These are phyloP conservation scores for Ustilago cynodontis DNA, from an alignment of 1,284 basidiomycete species.

Conservation along the genomic window DNA sequence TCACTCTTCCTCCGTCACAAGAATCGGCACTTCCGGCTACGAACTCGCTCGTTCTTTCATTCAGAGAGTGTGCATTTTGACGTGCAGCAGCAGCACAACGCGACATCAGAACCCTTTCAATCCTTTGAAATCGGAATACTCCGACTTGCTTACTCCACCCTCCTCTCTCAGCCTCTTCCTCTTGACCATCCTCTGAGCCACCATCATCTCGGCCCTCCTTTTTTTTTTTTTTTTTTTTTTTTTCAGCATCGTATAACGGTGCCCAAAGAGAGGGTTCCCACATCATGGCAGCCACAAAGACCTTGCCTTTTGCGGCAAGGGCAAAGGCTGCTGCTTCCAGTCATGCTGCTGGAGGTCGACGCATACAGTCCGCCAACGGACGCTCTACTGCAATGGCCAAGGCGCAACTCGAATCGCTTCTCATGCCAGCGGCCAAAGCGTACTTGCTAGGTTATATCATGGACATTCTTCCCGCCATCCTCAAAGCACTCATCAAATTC, in stretches of 20 bases:
- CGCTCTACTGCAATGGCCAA: conserved; percentile 5
- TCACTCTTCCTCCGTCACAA: background rate
- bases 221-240: too few relatives aligned
- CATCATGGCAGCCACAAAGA: conserved; percentile 17
- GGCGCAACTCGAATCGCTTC: conserved; percentile 43
- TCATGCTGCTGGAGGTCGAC: conserved; percentile 5
- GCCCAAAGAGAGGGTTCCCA: conserved; percentile 1
- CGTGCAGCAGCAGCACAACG: background rate
- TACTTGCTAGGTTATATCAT: conserved; percentile 61
- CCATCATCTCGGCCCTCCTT: background rate
- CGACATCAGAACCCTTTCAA: background rate
- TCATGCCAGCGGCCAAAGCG: conserved; percentile 58
- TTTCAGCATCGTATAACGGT: background rate
- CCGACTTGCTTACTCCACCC: background rate
- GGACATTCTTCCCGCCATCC: conserved; percentile 61
- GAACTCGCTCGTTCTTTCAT: background rate
- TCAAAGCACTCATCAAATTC: conserved; percentile 59
- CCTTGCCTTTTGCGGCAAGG: background rate
- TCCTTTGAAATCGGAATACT: background rate
- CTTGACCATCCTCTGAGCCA: background rate
- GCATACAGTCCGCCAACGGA: conserved; percentile 2
- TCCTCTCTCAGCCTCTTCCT: background rate
- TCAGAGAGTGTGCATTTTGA: background rate
- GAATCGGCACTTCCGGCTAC: conserved; percentile 12
- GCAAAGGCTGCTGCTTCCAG: background rate